phyloP scores from a whole-genome alignment of 139 green algal genomes.

The Penium margaritaceum region DNA sequence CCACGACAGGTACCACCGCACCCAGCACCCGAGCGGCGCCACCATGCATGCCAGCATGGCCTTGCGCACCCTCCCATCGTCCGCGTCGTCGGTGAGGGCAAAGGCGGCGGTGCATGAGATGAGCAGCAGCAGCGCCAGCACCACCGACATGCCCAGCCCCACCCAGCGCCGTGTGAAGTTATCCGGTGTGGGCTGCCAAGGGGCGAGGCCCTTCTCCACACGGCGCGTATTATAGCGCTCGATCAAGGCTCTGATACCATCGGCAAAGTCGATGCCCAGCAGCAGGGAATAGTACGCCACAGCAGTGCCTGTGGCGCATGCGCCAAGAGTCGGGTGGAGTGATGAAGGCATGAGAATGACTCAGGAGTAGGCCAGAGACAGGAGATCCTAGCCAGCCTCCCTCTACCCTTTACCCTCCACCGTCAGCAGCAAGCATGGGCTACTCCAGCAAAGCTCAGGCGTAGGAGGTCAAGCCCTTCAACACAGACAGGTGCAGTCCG shows the following conservation, averaged over 20 bases:
- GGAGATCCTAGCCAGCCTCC: too few species aligned
- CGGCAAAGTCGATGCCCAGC: constrained; percentile 22
- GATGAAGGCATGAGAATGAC: too few species aligned
- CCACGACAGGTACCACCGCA: constrained; percentile 30
- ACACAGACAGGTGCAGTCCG: too few species aligned
- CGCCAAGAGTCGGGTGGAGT: too few species aligned
- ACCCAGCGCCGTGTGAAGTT: constrained; percentile 20
- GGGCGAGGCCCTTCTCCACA: not conserved
- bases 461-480: too few species aligned
- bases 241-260: not conserved
- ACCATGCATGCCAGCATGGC: constrained; percentile 10
- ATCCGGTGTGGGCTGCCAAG: not conserved
- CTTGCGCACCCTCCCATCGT: not conserved
- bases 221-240: not conserved
- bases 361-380: too few species aligned
- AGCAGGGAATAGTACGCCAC: constrained; percentile 36
- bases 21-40: constrained; percentile 24
- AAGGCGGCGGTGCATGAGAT: constrained; percentile 4
- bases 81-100: not conserved
- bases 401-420: too few species aligned
- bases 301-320: constrained; percentile 22
- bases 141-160: too few species aligned
- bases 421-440: too few species aligned
- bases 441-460: too few species aligned
- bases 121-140: constrained; percentile 8